phyloP scores from a whole-genome alignment of 169 alveolate genomes.

The Babesia sp. region DNA sequence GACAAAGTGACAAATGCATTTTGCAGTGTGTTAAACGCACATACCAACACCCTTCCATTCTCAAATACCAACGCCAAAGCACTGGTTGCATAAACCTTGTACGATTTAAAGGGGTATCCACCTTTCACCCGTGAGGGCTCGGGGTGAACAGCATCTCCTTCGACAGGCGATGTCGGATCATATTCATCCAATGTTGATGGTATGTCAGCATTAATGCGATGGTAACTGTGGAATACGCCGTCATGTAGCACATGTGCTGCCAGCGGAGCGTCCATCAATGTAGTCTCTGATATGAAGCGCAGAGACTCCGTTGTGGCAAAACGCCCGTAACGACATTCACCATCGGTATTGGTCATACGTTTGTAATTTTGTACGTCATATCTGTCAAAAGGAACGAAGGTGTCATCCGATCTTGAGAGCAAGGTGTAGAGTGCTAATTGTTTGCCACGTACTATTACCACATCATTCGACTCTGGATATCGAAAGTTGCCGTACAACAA shows the following conservation, averaged over 20 bases:
- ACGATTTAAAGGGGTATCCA: neutral
- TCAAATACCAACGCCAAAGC: constrained; percentile 33
- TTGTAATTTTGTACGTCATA: neutral
- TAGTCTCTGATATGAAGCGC: constrained; percentile 18
- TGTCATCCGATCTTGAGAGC: constrained; percentile 1
- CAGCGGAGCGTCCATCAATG: constrained; percentile 29
- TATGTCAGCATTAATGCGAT: neutral
- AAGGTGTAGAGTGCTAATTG: constrained; percentile 39
- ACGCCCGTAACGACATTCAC: neutral
- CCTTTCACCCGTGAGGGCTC: no score
- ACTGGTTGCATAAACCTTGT: constrained; percentile 23
- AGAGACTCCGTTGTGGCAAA: neutral
- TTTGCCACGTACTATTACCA: constrained; percentile 42
- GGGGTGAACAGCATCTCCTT: no score
- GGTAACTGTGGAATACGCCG: constrained; percentile 27
- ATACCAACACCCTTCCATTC: constrained; percentile 1
- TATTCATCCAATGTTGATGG: no score
- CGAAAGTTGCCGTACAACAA: constrained; percentile 37
- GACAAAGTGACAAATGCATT: constrained; percentile 44
- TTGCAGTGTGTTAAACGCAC: constrained; percentile 4
- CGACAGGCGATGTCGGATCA: no score
- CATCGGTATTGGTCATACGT: neutral
- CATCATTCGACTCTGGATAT: constrained; percentile 50
- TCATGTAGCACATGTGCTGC: constrained; percentile 10
- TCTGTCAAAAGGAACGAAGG: neutral